phyloP scores from a whole-genome alignment of 768 basidiomycete species.

The Leccinum variicolor region DNA sequence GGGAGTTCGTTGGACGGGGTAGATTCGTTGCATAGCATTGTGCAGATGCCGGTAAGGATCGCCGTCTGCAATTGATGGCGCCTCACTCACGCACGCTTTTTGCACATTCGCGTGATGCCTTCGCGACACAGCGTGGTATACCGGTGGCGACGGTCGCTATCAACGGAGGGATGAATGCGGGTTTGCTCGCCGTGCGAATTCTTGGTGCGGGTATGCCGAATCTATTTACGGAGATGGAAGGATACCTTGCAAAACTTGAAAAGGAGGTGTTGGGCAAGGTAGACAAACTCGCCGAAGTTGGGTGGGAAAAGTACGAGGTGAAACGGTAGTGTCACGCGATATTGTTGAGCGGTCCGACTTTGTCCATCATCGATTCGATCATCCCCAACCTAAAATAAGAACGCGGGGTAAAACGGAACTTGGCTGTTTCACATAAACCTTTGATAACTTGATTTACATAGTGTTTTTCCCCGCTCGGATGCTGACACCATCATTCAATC shows the following conservation, averaged over 20 bases:
- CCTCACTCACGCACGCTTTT: background rate
- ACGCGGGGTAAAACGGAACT: too few species aligned
- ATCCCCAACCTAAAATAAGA: too few species aligned
- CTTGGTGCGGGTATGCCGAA: slow-evolving; percentile 69
- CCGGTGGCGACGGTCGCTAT: slow-evolving; percentile 98
- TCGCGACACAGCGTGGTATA: slow-evolving; percentile 70
- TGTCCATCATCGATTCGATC: too few species aligned
- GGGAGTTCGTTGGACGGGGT: slow-evolving; percentile 92
- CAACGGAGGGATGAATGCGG: slow-evolving; percentile 93
- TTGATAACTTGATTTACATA: too few species aligned
- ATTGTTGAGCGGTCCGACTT: too few species aligned
- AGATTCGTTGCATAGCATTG: slow-evolving; percentile 95
- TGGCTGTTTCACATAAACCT: too few species aligned
- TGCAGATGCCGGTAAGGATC: slow-evolving; percentile 94
- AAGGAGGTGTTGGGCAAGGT: slow-evolving; percentile 78
- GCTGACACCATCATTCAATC: too few species aligned
- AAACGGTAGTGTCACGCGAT: slow-evolving; percentile 21
- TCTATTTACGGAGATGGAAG: slow-evolving; percentile 64
- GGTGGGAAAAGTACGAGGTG: slow-evolving; percentile 82
- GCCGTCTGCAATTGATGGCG: background rate
- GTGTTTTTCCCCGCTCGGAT: too few species aligned
- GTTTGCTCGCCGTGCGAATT: slow-evolving; percentile 88
- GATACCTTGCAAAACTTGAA: slow-evolving; percentile 67
- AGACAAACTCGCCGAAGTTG: slow-evolving; percentile 67
- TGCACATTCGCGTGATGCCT: background rate